Percentiles rank a stretch among this genome's conserved stretches.
These are phyloP conservation scores for Mucor circinelloides DNA, from an alignment of 371 early-diverging fungal genomes.

Conservation along the genomic window DNA sequence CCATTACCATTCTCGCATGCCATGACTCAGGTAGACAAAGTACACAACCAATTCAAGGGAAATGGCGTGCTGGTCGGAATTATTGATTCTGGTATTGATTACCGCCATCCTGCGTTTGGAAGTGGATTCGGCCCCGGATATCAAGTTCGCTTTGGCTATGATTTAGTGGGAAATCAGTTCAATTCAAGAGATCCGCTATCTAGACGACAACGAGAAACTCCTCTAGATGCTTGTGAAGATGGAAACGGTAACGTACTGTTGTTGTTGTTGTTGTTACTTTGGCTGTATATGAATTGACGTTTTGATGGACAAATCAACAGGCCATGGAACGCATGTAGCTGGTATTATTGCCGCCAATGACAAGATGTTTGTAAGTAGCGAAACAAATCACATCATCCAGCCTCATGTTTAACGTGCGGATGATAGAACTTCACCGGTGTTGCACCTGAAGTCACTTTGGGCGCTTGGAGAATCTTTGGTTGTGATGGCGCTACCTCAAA, in stretches of 20 bases:
- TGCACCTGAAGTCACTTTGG: slow-evolving; percentile 65
- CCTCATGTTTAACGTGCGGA: not conserved
- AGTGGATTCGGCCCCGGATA: slow-evolving; percentile 65
- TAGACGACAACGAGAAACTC: slow-evolving; percentile 8
- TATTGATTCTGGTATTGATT: slow-evolving; percentile 73
- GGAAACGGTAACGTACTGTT: slow-evolving; percentile 20
- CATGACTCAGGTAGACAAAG: slow-evolving; percentile 64
- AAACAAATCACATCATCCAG: not conserved
- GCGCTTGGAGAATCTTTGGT: slow-evolving; percentile 71
- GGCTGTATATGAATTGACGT: not conserved
- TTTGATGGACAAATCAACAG: slow-evolving; percentile 13
- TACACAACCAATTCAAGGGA: slow-evolving; percentile 56
- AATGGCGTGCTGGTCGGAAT: slow-evolving; percentile 68
- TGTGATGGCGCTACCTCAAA: slow-evolving; percentile 65
- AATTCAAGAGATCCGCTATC: slow-evolving; percentile 18
- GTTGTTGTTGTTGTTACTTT: not conserved
- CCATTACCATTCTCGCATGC: slow-evolving; percentile 37
- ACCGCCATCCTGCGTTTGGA: slow-evolving; percentile 72
- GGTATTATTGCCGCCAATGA: slow-evolving; percentile 70
- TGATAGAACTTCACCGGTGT: slow-evolving; percentile 59
- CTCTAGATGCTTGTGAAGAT: slow-evolving; percentile 22
- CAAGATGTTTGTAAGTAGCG: slow-evolving; percentile 17
- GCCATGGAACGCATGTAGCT: slow-evolving; percentile 69
- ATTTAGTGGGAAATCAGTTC: slow-evolving; percentile 54
- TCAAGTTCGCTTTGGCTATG: slow-evolving; percentile 58